These are phyloP conservation scores for Apophysomyces elegans DNA, from an alignment of 371 early-diverging fungal genomes.

Conservation along the genomic window DNA sequence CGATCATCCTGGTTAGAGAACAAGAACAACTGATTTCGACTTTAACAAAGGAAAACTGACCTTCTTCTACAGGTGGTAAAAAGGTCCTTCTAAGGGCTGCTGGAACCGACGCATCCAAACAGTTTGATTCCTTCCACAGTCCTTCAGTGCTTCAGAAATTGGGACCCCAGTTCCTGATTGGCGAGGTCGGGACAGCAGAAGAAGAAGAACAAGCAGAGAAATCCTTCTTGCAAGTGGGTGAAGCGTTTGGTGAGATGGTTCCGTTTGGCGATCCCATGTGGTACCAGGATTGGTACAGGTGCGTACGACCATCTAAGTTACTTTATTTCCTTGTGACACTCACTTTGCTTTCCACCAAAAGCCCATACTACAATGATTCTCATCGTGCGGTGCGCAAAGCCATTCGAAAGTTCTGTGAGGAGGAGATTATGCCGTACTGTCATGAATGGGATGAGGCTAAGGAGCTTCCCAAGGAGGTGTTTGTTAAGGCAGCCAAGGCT, in stretches of 20 bases:
- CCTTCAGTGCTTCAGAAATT: slow-evolving; percentile 51
- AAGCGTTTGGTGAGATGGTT: slow-evolving; percentile 42
- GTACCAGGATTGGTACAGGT: slow-evolving; percentile 56
- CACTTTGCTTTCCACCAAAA: slow-evolving; percentile 9
- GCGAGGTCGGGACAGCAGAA: slow-evolving; percentile 38
- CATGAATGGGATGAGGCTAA: slow-evolving; percentile 75
- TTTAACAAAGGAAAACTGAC: not conserved
- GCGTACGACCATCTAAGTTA: not conserved
- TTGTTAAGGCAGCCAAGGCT: slow-evolving; percentile 59
- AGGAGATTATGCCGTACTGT: slow-evolving; percentile 64
- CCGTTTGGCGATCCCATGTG: slow-evolving; percentile 74
- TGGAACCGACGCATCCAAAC: slow-evolving; percentile 81
- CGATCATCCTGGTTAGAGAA: slow-evolving; percentile 57
- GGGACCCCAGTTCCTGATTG: slow-evolving; percentile 46
- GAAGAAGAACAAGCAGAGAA: slow-evolving; percentile 17
- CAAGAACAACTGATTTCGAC: not conserved
- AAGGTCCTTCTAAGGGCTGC: slow-evolving; percentile 73
- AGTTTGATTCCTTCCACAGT: slow-evolving; percentile 82
- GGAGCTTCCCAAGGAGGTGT: slow-evolving; percentile 55
- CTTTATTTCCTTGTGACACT: not conserved
- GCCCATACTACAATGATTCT: slow-evolving; percentile 61
- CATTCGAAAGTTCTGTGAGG: slow-evolving; percentile 62
- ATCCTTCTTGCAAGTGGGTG: slow-evolving; percentile 23
- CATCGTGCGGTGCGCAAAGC: slow-evolving; percentile 58
- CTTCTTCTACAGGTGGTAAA: slow-evolving; percentile 19